A percentile compares a stretch with the other conserved stretches of the same genome.
Conservation (phyloP, 2,329 filamentous ascomycete species). For the Dactylellina haptotyla region DNA sequence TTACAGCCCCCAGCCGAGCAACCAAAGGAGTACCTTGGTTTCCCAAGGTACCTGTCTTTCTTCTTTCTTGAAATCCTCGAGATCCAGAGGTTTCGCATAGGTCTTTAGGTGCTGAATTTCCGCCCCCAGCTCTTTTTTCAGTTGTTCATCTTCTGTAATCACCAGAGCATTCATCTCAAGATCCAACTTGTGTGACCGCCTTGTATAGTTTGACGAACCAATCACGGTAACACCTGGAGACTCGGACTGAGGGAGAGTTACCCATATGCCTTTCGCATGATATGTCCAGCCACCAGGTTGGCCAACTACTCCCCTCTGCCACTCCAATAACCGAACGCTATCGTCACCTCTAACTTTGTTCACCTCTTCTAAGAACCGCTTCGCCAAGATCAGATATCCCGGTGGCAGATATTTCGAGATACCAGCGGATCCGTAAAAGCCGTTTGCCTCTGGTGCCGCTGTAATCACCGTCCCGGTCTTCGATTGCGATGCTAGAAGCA, state of each 20-base stretch:
- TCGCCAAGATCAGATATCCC: constrained; percentile 88
- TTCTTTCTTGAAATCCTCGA: constrained; percentile 80
- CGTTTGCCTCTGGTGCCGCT: constrained; percentile 91
- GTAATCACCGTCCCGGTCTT: constrained; percentile 83
- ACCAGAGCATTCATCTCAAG: constrained; percentile 89
- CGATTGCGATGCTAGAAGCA: constrained; percentile 79
- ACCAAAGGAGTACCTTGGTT: constrained; percentile 65
- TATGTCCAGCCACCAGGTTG: constrained; percentile 92
- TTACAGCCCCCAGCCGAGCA: constrained; percentile 52
- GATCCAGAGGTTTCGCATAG: constrained; percentile 73
- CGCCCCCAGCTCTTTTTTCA: constrained; percentile 78
- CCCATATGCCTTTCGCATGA: constrained; percentile 95
- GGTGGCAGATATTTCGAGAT: constrained; percentile 89
- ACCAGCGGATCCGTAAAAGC: constrained; percentile 88
- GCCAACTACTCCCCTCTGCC: constrained; percentile 82
- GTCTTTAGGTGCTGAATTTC: constrained; percentile 84
- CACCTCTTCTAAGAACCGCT: constrained; percentile 78
- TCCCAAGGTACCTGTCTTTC: constrained; percentile 86
- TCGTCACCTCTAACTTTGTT: constrained; percentile 66
- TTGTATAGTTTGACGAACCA: constrained; percentile 95
- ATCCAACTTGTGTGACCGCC: constrained; percentile 89
- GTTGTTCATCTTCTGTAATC: constrained; percentile 77
- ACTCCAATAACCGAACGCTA: constrained; percentile 81
- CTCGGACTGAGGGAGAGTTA: constrained; percentile 74
- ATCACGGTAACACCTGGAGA: constrained; percentile 82